A percentile compares a stretch with the other conserved stretches of the same genome.
Evolutionary conservation across 2,329 filamentous ascomycete genomes (phyloP).

Genomic region (Phyllosticta citribraziliensis): DNA sequence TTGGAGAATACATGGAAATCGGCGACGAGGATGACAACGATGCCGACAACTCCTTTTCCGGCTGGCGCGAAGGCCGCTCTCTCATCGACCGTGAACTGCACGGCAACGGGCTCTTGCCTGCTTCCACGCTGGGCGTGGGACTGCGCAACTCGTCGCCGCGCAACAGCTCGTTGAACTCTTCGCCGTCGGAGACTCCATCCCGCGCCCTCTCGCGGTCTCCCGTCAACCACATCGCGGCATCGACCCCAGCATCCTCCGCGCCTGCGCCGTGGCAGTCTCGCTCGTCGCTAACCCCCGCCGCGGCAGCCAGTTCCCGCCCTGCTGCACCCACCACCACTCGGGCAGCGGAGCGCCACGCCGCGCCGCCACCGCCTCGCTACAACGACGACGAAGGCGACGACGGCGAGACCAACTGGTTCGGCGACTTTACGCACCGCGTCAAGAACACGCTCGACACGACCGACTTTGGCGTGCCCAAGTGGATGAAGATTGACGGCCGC

Average conservation of each 20-base stretch:
- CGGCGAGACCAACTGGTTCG: slow-evolving; percentile 73
- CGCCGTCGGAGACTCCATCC: neutral
- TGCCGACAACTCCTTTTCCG: slow-evolving; percentile 54
- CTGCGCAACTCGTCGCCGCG: slow-evolving; percentile 12
- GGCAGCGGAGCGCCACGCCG: slow-evolving; percentile 5
- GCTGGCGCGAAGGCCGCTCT: slow-evolving; percentile 86
- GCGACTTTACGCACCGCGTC: slow-evolving; percentile 72
- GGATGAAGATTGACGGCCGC: slow-evolving; percentile 58
- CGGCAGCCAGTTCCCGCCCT: neutral
- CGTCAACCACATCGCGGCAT: neutral
- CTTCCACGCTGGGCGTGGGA: slow-evolving; percentile 5
- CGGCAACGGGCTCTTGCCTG: slow-evolving; percentile 29
- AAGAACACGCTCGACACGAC: slow-evolving; percentile 85
- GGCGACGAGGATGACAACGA: slow-evolving; percentile 50
- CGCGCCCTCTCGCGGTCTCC: slow-evolving; percentile 11
- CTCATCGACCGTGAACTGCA: slow-evolving; percentile 74
- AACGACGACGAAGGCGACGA: slow-evolving; percentile 48
- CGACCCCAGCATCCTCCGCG: neutral
- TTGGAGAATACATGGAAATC: slow-evolving; percentile 62
- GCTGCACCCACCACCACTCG: neutral
- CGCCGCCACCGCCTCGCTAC: neutral
- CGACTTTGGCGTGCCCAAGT: slow-evolving; percentile 57
- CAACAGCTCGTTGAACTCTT: neutral
- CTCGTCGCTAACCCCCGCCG: neutral
- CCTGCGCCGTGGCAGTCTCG: neutral